phyloP scores from a whole-genome alignment of 129 eudicot species.

The Solidago caesia region DNA sequence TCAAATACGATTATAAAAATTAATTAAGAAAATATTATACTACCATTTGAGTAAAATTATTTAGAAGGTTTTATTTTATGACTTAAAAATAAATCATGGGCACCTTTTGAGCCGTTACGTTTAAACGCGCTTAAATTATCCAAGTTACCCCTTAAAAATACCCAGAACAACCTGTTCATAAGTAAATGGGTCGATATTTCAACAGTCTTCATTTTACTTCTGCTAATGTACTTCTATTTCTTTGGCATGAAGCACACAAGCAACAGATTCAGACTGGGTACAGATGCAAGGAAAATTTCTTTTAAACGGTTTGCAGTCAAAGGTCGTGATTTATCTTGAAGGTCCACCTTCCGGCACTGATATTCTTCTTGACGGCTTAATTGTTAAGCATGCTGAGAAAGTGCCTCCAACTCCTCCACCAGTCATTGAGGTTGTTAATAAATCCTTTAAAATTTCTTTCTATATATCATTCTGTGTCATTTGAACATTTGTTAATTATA shows the following conservation, averaged over 20 bases:
- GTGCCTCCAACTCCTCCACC: constrained; percentile 71
- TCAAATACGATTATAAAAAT: no score
- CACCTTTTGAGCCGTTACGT: neutral
- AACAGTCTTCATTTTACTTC: neutral
- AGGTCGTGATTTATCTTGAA: constrained; percentile 68
- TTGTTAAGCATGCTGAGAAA: constrained; percentile 68
- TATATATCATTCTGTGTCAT: no score
- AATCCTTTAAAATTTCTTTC: neutral
- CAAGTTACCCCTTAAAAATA: no score
- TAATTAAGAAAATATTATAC: no score
- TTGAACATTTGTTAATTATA: no score
- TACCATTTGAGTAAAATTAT: no score
- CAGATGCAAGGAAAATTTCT: constrained; percentile 79
- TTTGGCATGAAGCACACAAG: constrained; percentile 51
- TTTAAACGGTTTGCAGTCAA: constrained; percentile 62
- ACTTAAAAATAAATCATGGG: no score
- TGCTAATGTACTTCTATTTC: neutral
- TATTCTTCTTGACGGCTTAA: constrained; percentile 67
- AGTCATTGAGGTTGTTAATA: constrained; percentile 50
- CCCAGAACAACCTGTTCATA: neutral
- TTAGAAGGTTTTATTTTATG: no score
- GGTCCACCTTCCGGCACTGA: constrained; percentile 91
- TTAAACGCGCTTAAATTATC: neutral
- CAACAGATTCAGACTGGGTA: constrained; percentile 81
- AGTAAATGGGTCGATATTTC: neutral